A percentile compares a stretch with the other conserved stretches of the same genome.
phyloP scores from a whole-genome alignment of 768 basidiomycete genomes.

The Imleria badia region DNA sequence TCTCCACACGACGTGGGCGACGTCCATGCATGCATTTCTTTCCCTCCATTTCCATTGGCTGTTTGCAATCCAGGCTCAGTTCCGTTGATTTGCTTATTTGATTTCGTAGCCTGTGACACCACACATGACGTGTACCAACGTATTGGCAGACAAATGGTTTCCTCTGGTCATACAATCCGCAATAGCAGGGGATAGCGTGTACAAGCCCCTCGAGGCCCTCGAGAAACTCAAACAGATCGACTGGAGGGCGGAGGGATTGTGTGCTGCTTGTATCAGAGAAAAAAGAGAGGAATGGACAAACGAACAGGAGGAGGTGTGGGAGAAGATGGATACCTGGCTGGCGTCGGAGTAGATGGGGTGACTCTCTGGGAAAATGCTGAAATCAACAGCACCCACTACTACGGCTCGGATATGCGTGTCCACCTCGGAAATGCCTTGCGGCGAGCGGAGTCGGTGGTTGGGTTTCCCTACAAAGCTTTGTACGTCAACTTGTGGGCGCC shows the following conservation, averaged over 20 bases:
- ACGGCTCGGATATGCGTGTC: neutral
- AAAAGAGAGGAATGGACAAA: slow-evolving; percentile 67
- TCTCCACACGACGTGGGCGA: neutral
- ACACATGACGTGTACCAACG: slow-evolving; percentile 75
- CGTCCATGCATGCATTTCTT: neutral
- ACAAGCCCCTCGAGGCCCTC: slow-evolving; percentile 71
- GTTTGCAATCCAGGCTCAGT: neutral
- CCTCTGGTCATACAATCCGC: slow-evolving; percentile 65
- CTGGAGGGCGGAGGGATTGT: slow-evolving; percentile 61
- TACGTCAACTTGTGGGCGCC: slow-evolving; percentile 6
- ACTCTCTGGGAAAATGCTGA: neutral
- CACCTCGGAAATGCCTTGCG: neutral
- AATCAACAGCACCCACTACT: neutral
- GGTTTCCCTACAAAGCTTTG: neutral
- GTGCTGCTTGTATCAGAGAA: slow-evolving; percentile 53
- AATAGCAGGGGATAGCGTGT: slow-evolving; percentile 59
- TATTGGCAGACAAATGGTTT: slow-evolving; percentile 74
- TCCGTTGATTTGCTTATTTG: neutral
- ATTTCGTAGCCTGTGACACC: slow-evolving; percentile 46
- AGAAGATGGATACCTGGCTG: slow-evolving; percentile 60
- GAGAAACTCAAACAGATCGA: slow-evolving; percentile 55
- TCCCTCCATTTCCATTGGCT: too few species aligned
- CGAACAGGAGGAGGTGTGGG: slow-evolving; percentile 62
- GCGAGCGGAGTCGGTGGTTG: neutral
- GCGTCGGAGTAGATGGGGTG: slow-evolving; percentile 8